Evolutionary conservation across 1,284 basidiomycete genomes (phyloP).

Genomic region (Thelephora terrestris): DNA sequence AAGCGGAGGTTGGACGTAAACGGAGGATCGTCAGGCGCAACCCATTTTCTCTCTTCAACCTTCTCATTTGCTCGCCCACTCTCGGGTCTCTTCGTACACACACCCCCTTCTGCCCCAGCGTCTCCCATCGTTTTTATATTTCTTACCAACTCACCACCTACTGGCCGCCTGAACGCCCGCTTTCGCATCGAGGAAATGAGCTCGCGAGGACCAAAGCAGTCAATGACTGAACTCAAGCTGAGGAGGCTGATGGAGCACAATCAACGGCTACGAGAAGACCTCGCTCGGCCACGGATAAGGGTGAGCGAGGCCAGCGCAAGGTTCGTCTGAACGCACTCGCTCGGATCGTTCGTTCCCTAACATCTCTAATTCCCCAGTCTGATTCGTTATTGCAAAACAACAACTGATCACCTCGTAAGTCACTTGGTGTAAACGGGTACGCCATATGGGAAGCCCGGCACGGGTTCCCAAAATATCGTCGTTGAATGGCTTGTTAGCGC

Average conservation of each 20-base stretch:
- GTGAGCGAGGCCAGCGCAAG: conserved; percentile 88
- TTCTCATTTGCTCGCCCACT: neutral
- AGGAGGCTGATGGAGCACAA: conserved; percentile 91
- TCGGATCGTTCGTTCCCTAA: conserved; percentile 4
- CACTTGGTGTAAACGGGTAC: conserved; percentile 1
- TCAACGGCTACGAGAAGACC: conserved; percentile 81
- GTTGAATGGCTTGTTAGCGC: conserved; percentile 2
- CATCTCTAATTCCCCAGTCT: conserved; percentile 38
- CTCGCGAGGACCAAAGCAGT: conserved; percentile 58
- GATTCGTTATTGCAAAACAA: conserved; percentile 86
- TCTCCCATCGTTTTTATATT: neutral
- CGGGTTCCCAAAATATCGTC: neutral
- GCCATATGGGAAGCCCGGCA: conserved; percentile 1
- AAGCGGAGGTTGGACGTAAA: neutral
- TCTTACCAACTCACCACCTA: neutral
- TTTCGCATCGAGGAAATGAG: conserved; percentile 34
- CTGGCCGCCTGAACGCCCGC: neutral
- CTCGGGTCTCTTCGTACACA: conserved; percentile 2
- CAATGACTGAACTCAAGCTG: conserved; percentile 96
- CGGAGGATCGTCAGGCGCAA: neutral
- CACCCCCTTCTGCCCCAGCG: neutral
- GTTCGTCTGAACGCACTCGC: conserved; percentile 36
- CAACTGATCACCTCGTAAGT: conserved; percentile 74
- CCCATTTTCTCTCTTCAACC: neutral
- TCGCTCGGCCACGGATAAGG: conserved; percentile 76